A percentile compares a stretch with the other conserved stretches of the same genome.
Evolutionary conservation across 2,329 filamentous ascomycete species (phyloP).

Genomic region (Thielaviopsis populi): DNA sequence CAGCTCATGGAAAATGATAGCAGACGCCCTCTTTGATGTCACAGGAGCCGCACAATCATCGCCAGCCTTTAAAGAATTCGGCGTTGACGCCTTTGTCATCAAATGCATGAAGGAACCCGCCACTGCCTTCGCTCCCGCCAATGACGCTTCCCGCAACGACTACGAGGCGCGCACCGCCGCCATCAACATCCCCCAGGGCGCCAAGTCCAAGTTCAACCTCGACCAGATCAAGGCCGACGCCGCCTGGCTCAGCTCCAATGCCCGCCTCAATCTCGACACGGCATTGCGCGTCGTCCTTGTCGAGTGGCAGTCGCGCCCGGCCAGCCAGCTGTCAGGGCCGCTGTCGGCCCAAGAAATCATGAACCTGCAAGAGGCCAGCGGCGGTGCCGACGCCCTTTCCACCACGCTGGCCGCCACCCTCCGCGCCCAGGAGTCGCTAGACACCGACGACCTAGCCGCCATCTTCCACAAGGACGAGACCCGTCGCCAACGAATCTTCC

Average conservation of each 20-base stretch:
- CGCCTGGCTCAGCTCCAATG: slow-evolving; percentile 67
- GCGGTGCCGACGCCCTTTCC: slow-evolving; percentile 44
- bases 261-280: slow-evolving; percentile 63
- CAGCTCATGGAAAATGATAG: slow-evolving; percentile 48
- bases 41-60: slow-evolving; percentile 40
- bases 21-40: slow-evolving; percentile 40
- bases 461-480: slow-evolving; percentile 48
- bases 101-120: slow-evolving; percentile 54
- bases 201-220: slow-evolving; percentile 54
- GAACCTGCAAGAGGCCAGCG: slow-evolving; percentile 60
- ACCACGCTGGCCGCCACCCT: slow-evolving; percentile 42
- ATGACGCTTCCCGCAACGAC: slow-evolving; percentile 47
- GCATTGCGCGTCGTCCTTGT: slow-evolving; percentile 67
- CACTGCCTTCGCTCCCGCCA: slow-evolving; percentile 49
- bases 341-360: slow-evolving; percentile 65
- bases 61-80: slow-evolving; percentile 47
- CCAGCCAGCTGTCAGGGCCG: slow-evolving; percentile 52
- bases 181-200: slow-evolving; percentile 61
- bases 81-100: slow-evolving; percentile 54
- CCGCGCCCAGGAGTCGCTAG: slow-evolving; percentile 30
- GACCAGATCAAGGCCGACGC: slow-evolving; percentile 72
- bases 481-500: slow-evolving; percentile 52
- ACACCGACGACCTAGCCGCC: slow-evolving; percentile 39
- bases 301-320: slow-evolving; percentile 71
- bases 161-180: slow-evolving; percentile 79